These are phyloP conservation scores for Eimeria necatrix DNA, from an alignment of 169 alveolate genomes.

Conservation along the genomic window DNA sequence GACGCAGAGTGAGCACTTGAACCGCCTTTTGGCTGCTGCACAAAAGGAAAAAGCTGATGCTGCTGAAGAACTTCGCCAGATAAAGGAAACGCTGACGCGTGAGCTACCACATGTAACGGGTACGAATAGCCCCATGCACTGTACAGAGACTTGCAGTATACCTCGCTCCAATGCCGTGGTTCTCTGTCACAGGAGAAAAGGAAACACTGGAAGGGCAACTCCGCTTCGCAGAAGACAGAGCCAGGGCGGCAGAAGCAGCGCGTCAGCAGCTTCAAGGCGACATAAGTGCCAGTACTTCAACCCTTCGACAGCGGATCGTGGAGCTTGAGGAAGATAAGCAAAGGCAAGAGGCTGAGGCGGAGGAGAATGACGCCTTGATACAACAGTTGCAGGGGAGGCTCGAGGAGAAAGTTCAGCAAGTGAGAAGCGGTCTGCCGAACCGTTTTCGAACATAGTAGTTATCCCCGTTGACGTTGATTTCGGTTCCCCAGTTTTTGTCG, in stretches of 20 bases:
- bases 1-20: constrained; percentile 19
- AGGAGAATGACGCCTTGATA: constrained; percentile 77
- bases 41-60: constrained; percentile 9
- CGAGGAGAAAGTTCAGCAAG: constrained; percentile 75
- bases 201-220: constrained; percentile 60
- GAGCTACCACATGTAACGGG: not conserved
- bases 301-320: constrained; percentile 44
- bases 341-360: constrained; percentile 74
- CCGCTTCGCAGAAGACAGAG: constrained; percentile 58
- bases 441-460: no score
- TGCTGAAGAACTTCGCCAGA: not conserved
- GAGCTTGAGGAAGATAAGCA: constrained; percentile 70
- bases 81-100: constrained; percentile 16
- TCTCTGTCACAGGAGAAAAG: constrained; percentile 58
- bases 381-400: constrained; percentile 55
- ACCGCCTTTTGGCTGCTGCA: constrained; percentile 33
- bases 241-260: constrained; percentile 70
- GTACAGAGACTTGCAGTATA: not conserved
- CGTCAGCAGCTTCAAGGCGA: constrained; percentile 65
- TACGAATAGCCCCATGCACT: not conserved
- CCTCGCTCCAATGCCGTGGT: not conserved
- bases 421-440: not conserved
- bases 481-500: no score
- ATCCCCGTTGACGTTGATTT: no score
- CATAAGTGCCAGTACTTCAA: not conserved